Conservation (phyloP, 2,329 filamentous ascomycete species). For the Verticillium tricorpus region DNA sequence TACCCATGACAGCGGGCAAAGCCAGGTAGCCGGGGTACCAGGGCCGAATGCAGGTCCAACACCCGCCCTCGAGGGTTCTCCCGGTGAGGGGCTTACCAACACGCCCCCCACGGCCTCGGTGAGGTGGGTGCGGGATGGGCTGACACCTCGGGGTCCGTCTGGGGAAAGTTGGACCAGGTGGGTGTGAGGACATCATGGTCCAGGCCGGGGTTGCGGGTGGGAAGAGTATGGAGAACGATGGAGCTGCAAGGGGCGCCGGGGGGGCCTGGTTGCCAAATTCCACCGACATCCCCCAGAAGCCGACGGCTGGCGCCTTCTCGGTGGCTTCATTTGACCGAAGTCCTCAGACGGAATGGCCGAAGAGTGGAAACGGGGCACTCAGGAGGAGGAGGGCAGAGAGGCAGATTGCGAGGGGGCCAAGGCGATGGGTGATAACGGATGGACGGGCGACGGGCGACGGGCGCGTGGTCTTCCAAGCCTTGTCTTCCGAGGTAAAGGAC, state of each 20-base stretch:
- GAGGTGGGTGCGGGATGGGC: not conserved
- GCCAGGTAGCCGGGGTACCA: not conserved
- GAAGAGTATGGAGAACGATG: not conserved
- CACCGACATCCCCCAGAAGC: not conserved
- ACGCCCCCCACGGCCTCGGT: not conserved
- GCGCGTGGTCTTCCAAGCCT: not conserved
- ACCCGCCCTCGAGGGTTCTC: not conserved
- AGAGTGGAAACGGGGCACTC: too few relatives aligned
- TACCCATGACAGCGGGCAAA: not conserved
- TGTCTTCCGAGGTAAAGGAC: not conserved
- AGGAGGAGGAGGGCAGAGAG: too few relatives aligned
- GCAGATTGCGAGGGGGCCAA: too few relatives aligned
- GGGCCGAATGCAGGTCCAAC: not conserved
- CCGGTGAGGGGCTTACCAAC: not conserved
- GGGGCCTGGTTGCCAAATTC: not conserved
- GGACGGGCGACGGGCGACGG: not conserved
- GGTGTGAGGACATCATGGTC: not conserved
- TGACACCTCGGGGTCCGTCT: not conserved
- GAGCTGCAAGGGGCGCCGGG: not conserved
- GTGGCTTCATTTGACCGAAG: not conserved
- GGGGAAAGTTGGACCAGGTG: not conserved
- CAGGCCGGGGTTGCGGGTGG: not conserved
- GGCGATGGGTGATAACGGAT: not conserved
- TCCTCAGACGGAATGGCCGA: not conserved
- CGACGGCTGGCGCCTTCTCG: not conserved